Conservation (phyloP, 148 eudicot species). For the Rhododendron henanense region DNA sequence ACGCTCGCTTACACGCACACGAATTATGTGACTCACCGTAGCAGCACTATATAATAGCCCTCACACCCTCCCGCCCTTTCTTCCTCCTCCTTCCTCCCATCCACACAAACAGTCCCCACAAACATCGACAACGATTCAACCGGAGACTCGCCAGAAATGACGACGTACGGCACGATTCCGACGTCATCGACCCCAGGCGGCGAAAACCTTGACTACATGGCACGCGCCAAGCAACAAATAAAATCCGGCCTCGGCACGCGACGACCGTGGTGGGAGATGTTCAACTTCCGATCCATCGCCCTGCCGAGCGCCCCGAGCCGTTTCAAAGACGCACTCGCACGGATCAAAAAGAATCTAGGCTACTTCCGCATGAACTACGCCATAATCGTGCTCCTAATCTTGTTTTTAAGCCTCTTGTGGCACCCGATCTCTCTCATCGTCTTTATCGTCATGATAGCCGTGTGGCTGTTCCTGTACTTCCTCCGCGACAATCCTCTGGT, state of each 20-base stretch:
- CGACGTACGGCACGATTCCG: conserved; percentile 54
- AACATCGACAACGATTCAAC: background rate
- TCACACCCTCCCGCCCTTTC: background rate
- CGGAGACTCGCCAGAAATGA: conserved; percentile 22
- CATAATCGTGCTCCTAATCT: conserved; percentile 37
- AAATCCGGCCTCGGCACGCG: conserved; percentile 48
- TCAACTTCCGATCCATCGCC: conserved; percentile 39
- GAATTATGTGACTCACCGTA: too few species aligned
- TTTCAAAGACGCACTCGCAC: conserved; percentile 31
- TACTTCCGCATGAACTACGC: conserved; percentile 77
- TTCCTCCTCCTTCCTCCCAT: background rate
- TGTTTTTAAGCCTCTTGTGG: conserved; percentile 73
- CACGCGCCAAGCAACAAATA: conserved; percentile 55
- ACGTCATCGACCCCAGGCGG: conserved; percentile 27
- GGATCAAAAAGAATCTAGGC: conserved; percentile 46
- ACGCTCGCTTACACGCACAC: too few species aligned
- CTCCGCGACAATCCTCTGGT: conserved; percentile 66
- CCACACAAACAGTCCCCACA: background rate
- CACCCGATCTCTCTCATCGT: conserved; percentile 85
- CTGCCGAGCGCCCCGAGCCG: conserved; percentile 25
- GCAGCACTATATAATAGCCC: background rate
- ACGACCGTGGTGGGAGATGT: conserved; percentile 71
- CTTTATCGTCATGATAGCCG: conserved; percentile 48
- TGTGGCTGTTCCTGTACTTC: conserved; percentile 72
- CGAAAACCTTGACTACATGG: conserved; percentile 48